These are phyloP conservation scores for Tolypocladium ophioglossoides DNA, from an alignment of 2,329 filamentous ascomycete species.

Conservation along the genomic window DNA sequence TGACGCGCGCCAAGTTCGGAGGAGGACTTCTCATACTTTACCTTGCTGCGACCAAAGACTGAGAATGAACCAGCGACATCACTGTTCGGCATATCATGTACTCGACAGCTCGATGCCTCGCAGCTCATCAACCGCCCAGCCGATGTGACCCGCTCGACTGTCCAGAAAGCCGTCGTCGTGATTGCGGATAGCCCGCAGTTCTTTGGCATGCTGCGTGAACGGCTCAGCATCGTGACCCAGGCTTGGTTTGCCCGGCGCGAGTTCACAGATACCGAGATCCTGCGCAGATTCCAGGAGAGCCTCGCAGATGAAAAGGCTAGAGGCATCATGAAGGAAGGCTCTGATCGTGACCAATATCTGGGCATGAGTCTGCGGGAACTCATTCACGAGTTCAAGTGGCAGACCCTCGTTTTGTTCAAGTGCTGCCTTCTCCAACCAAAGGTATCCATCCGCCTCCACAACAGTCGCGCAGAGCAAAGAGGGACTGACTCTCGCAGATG, in stretches of 20 bases:
- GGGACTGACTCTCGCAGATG: conserved; percentile 50
- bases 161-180: conserved; percentile 95
- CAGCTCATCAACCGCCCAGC: conserved; percentile 66
- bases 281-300: conserved; percentile 85
- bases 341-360: conserved; percentile 76
- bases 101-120: conserved; percentile 75
- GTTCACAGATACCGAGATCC: conserved; percentile 83
- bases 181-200: conserved; percentile 83
- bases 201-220: conserved; percentile 84
- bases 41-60: conserved; percentile 58
- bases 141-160: conserved; percentile 93
- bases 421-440: conserved; percentile 90
- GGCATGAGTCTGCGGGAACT: conserved; percentile 83
- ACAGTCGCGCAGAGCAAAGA: not conserved
- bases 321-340: conserved; percentile 49
- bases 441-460: conserved; percentile 37
- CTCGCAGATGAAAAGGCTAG: conserved; percentile 56
- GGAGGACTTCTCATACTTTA: conserved; percentile 99
- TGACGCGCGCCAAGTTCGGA: conserved; percentile 47
- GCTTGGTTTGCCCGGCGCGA: conserved; percentile 95
- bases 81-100: conserved; percentile 93
- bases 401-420: conserved; percentile 89
- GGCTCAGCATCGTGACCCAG: conserved; percentile 79
- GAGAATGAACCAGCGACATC: conserved; percentile 55
- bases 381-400: conserved; percentile 88